Evolutionary conservation across 257 asterid genomes (phyloP), one percentile per base, ranked within the genome.

Genomic region (Mitragyna speciosa): DNA sequence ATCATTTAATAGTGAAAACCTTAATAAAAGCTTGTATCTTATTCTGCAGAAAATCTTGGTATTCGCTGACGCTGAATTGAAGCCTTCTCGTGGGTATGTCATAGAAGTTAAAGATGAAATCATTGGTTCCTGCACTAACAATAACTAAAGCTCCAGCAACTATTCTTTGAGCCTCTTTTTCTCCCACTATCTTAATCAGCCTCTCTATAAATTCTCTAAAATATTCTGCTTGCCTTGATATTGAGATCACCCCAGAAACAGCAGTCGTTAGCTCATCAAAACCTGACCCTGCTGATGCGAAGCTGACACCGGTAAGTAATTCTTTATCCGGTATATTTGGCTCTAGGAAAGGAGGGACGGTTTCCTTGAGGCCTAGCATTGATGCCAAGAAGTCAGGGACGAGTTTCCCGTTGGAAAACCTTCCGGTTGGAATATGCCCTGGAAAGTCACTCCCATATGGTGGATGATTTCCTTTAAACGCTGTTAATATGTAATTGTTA

Each of bases 211-310:
- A 92, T 15, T 36, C 73, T 78, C 56, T 59, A 8, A 94, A 83
- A 70, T 84, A 82, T 11, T 52, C 85, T 0, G 71, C 33, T 79
- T 94, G 98, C 76, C 48, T 79, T 0, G 89, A 77, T 84, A 91
- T 33, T 10, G 93, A 86, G 78, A 92, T 92, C 30, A 82, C 96
- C 48, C 47, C 78, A 10, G 96, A 83, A 8, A 85, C 8, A 30
- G 80, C 30, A 17, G 97, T 81, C 0, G 98, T 94, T 19, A 89
- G 79, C 79, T 92, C 94, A 41, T 94, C 97, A 16, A 65, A 87
- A 9, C 98, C 97, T 9, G 97, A 92, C 20, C 92, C 98, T 1
- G 90, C 98, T 26, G 98, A 93, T 0, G 97, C 97, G 33, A 93
- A 90, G 82, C 91, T 87, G 59, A 89, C 98, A 2, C 98, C 98